Base-by-base conservation (phyloP, 495 filamentous ascomycete genomes). In the Penicillium mononematosum region DNA sequence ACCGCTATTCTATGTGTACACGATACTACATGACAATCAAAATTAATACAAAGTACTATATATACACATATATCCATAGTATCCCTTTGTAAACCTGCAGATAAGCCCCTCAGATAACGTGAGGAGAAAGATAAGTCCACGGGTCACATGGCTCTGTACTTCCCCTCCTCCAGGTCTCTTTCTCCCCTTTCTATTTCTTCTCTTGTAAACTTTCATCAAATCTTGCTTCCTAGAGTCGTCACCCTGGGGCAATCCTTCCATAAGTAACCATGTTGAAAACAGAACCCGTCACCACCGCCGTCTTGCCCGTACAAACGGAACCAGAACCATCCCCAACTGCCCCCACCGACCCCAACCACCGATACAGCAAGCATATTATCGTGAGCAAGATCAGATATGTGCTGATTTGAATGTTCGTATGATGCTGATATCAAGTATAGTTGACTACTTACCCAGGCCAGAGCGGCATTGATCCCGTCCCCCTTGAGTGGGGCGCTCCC, bases 391-490 rank as follows among this genome's bases (percentile, higher is more conserved):
- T 7, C 24, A n/a, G 10, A 24, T 27, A 17, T 47, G 14, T 4
- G 32, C 9, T 31, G 8, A 7, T 2, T 38, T 38, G 5, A 5
- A 14, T 16, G n/a, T 14, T 46, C 9, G 44, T 29, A 31, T 45
- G 41, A 53, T 43, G 47, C 22, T 46, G 17, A 32, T 57, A 43
- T 53, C 52, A 17, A 17, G n/a, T 42, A 12, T 38, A 75, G 66
- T 79, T 88, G 61, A 96, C 91, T 29, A 96, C 93, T 8, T 97
- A 98, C 74, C 94, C 94, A 36, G 89, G 88, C 55, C 94, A 97
- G 77, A 87, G 88, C 58, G 94, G 92, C 49, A 92, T 98, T 70
- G 89, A 96, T 50, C 93, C 94, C 39, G 71, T 97, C 29, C 83
- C 86, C 34, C 85, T 98, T 79, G 77, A 89, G 61, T 98, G 94